Evolutionary conservation across 306 rosid genomes (phyloP).

Genomic region (Astragalus glycyphyllos): DNA sequence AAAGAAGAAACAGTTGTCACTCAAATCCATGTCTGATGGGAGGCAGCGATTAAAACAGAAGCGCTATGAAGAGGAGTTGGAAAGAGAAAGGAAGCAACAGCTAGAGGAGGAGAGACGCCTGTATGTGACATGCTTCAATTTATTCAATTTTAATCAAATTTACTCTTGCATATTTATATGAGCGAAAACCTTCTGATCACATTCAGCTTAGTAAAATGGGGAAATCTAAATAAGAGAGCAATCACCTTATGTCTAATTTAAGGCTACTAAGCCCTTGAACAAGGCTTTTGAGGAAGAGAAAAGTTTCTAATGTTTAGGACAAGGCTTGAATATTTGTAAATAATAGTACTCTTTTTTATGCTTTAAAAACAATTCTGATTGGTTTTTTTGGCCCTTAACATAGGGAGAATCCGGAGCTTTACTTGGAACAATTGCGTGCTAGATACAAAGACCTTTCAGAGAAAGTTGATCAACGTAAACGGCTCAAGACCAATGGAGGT

Average conservation of each 20-base stretch:
- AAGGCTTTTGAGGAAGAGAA: not conserved
- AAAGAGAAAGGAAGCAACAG: slow-evolving; percentile 77
- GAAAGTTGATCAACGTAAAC: slow-evolving; percentile 49
- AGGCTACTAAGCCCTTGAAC: not conserved
- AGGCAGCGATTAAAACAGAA: slow-evolving; percentile 85
- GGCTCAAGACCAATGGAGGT: slow-evolving; percentile 52
- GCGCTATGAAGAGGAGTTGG: slow-evolving; percentile 78
- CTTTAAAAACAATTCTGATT: slow-evolving; percentile 33
- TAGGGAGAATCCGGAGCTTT: slow-evolving; percentile 91
- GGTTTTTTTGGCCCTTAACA: slow-evolving; percentile 7
- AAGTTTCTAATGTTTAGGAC: slow-evolving; percentile 12
- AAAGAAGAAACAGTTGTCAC: slow-evolving; percentile 82
- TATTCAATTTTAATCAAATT: slow-evolving; percentile 10
- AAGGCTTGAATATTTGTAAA: slow-evolving; percentile 30
- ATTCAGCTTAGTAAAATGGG: slow-evolving; percentile 7
- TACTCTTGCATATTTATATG: slow-evolving; percentile 6
- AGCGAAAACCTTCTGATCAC: slow-evolving; percentile 17
- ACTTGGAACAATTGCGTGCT: slow-evolving; percentile 73
- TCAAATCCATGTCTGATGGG: slow-evolving; percentile 94
- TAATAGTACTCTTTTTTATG: slow-evolving; percentile 28
- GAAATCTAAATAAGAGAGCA: not conserved
- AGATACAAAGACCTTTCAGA: slow-evolving; percentile 81
- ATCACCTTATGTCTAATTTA: slow-evolving; percentile 3
- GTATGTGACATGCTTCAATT: slow-evolving; percentile 52
- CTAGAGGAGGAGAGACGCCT: slow-evolving; percentile 79